phyloP scores from a whole-genome alignment of 2,329 filamentous ascomycete genomes.

The Ploettnerulaceae sp. region DNA sequence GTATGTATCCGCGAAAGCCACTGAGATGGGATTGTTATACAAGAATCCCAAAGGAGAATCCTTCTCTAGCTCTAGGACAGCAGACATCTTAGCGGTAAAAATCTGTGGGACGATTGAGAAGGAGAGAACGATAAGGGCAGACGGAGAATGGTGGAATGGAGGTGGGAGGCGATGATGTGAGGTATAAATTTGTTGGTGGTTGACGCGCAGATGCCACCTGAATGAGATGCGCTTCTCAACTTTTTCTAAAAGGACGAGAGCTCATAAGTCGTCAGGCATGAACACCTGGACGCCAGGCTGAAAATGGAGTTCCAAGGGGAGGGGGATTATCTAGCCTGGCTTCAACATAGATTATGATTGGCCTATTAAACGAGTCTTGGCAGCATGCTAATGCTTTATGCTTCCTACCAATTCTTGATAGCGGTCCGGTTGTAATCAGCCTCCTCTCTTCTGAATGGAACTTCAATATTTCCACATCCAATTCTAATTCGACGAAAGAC shows the following conservation, averaged over 20 bases:
- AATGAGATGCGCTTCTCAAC: conserved; percentile 7
- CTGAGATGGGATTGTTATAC: conserved; percentile 67
- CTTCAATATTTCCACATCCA: not conserved
- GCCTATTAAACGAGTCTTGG: conserved; percentile 1
- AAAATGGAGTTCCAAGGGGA: not conserved
- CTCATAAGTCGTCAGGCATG: conserved; percentile 6
- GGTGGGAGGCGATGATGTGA: conserved; percentile 7
- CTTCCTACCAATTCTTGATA: conserved; percentile 41
- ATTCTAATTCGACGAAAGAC: too few species aligned
- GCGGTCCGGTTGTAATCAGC: not conserved
- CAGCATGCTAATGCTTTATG: conserved; percentile 7
- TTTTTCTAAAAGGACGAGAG: conserved; percentile 17
- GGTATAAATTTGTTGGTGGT: conserved; percentile 8
- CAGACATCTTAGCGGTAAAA: conserved; percentile 27
- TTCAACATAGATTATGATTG: conserved; percentile 2
- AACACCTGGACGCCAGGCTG: conserved; percentile 3
- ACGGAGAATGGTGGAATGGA: not conserved
- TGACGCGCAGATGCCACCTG: conserved; percentile 14
- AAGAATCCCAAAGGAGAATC: conserved; percentile 59
- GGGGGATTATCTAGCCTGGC: not conserved
- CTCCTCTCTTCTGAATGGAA: too few species aligned
- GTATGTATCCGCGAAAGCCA: conserved; percentile 70
- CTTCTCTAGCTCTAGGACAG: conserved; percentile 32
- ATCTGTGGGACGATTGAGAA: not conserved
- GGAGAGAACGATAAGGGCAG: not conserved